Evolutionary conservation across 345 rosid species (phyloP), one percentile per base, ranked within the genome.

Genomic region (Bruguiera sexangula): DNA sequence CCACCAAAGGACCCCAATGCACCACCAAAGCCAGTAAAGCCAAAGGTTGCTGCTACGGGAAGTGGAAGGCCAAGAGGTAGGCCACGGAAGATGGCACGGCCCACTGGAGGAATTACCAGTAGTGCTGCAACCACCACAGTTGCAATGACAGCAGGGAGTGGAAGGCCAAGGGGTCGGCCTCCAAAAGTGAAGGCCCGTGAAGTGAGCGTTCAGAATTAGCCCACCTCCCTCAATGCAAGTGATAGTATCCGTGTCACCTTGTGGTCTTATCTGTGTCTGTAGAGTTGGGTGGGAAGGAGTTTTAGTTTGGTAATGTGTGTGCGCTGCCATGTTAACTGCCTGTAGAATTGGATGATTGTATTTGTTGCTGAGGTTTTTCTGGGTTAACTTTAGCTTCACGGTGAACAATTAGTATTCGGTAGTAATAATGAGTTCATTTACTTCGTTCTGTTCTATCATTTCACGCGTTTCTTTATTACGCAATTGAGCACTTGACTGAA

Each of bases 41-140:
- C 85, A 18, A 84, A 78, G 73, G 72, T 65, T 18, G 18, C 69
- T 6, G 4, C 78, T 18, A 46, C 73, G 0, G 79, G 79, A 48
- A 79, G 76, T 26, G 91, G 89, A 39, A 83, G 69, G 73, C 89
- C 91, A 0, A 81, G 92, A 69, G 95, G 95, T 22, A 79, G 95
- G 70, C 95, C 95, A 0, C 76, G 89, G 71, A 89, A 89, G 78
- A 85, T 82, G 85, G 82, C 84, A 0, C 71, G 74, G 36, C 89
- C 87, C 0, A 30, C 82, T 0, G 82, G 86, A 51, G 88, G 91
- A 11, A 78, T 86, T 32, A 71, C 75, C 5, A 82, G 83, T 53
- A 63, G 67, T 6, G 26, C 74, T 5, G 67, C 67, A 3, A 39
- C 50, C 39, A 43, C 50, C 5, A 13, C 62, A 0, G 68, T 62